A percentile compares a stretch with the other conserved stretches of the same genome.
phyloP scores from a whole-genome alignment of 768 basidiomycete species.

The Dentipellis sp. region DNA sequence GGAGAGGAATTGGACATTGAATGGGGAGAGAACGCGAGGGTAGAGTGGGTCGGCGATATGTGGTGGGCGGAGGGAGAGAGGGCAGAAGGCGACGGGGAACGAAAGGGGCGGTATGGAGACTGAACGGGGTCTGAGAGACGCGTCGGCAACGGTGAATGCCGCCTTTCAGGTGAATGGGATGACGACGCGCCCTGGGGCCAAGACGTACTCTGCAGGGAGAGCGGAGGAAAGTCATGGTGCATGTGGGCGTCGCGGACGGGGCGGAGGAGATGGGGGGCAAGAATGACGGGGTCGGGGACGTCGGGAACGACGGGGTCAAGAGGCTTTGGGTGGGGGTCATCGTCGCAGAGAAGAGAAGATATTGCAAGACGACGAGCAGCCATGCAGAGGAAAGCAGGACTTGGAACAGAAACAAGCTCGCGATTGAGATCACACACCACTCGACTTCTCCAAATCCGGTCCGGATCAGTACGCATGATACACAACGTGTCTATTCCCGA shows the following conservation, averaged over 20 bases:
- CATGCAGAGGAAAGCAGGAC: slow-evolving; percentile 29
- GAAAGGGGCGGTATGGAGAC: neutral
- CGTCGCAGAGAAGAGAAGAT: slow-evolving; percentile 61
- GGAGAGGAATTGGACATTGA: neutral
- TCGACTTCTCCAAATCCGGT: too few relatives aligned
- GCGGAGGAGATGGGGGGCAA: slow-evolving; percentile 1
- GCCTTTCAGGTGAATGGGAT: slow-evolving; percentile 4
- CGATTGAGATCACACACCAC: too few relatives aligned
- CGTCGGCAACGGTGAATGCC: too few relatives aligned
- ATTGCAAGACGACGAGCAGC: slow-evolving; percentile 66
- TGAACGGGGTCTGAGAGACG: neutral
- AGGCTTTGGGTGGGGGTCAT: slow-evolving; percentile 21
- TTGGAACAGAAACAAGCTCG: too few relatives aligned
- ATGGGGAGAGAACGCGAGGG: too few relatives aligned
- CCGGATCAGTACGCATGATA: neutral
- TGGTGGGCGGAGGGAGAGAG: slow-evolving; percentile 2
- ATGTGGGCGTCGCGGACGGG: slow-evolving; percentile 2
- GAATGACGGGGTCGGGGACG: neutral
- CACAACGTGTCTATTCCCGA: slow-evolving; percentile 10
- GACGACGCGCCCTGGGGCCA: slow-evolving; percentile 17
- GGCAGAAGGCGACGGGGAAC: slow-evolving; percentile 4
- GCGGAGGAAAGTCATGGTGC: slow-evolving; percentile 13
- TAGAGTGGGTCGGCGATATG: slow-evolving; percentile 1
- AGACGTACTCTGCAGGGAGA: slow-evolving; percentile 14
- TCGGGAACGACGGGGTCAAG: slow-evolving; percentile 4